A percentile compares a stretch with the other conserved stretches of the same genome.
Evolutionary conservation across 2,329 filamentous ascomycete species (phyloP).

Genomic region (Cladophialophora psammophila): DNA sequence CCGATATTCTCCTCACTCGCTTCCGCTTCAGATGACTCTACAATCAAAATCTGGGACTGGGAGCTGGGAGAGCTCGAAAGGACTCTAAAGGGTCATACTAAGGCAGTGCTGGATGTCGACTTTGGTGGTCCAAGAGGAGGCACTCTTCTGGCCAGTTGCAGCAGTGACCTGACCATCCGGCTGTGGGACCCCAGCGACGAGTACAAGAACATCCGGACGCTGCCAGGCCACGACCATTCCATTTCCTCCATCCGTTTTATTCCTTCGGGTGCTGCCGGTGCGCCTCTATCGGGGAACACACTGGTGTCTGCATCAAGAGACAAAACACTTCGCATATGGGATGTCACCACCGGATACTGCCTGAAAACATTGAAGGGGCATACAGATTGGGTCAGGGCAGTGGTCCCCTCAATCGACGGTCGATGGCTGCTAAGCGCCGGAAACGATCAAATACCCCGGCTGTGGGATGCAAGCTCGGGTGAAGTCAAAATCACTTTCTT

Average conservation of each 20-base stretch:
- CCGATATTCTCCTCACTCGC: slow-evolving; percentile 89
- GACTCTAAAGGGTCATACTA: slow-evolving; percentile 91
- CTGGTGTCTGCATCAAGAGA: slow-evolving; percentile 87
- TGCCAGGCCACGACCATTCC: slow-evolving; percentile 90
- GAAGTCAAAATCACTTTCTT: slow-evolving; percentile 81
- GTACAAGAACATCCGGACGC: slow-evolving; percentile 92
- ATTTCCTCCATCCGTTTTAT: slow-evolving; percentile 90
- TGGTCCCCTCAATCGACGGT: slow-evolving; percentile 82
- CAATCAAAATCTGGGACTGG: slow-evolving; percentile 98
- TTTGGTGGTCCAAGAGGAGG: slow-evolving; percentile 85
- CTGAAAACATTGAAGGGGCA: slow-evolving; percentile 89
- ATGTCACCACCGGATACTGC: slow-evolving; percentile 90
- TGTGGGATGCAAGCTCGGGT: slow-evolving; percentile 82
- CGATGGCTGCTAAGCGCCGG: slow-evolving; percentile 82
- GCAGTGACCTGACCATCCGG: slow-evolving; percentile 90
- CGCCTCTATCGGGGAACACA: slow-evolving; percentile 80
- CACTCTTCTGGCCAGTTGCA: slow-evolving; percentile 82
- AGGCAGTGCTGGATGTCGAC: slow-evolving; percentile 85
- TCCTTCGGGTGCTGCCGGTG: slow-evolving; percentile 79
- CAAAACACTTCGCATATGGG: slow-evolving; percentile 86
- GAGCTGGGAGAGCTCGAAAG: slow-evolving; percentile 88
- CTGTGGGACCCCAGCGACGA: slow-evolving; percentile 91
- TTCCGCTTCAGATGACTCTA: slow-evolving; percentile 88
- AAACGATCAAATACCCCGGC: slow-evolving; percentile 78
- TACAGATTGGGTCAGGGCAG: slow-evolving; percentile 88